phyloP scores from a whole-genome alignment of 495 filamentous ascomycete genomes.

The Chaetomium fimeti region DNA sequence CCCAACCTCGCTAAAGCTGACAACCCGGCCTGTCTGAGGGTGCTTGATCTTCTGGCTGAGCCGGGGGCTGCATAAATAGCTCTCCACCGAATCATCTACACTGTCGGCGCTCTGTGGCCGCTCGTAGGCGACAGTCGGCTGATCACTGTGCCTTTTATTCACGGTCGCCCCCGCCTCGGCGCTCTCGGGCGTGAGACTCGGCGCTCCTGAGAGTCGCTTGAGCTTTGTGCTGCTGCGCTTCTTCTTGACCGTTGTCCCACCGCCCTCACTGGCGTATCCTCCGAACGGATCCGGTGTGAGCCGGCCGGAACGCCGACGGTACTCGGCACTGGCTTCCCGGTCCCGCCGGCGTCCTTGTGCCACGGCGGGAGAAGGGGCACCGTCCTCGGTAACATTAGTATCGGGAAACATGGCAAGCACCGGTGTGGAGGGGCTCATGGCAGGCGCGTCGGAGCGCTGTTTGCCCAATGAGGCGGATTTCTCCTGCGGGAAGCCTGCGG shows the following conservation, averaged over 20 bases:
- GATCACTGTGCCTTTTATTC: conserved; percentile 29
- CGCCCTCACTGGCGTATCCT: conserved; percentile 44
- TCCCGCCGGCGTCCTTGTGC: conserved; percentile 55
- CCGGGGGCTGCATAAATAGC: conserved; percentile 79
- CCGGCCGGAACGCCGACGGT: conserved; percentile 43
- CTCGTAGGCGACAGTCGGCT: conserved; percentile 48
- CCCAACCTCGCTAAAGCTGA: conserved; percentile 96
- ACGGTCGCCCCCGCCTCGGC: conserved; percentile 32
- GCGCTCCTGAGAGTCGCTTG: conserved; percentile 48
- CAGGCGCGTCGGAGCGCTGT: conserved; percentile 24
- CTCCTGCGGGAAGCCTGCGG: conserved; percentile 27
- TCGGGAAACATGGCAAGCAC: conserved; percentile 32
- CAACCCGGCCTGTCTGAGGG: conserved; percentile 79
- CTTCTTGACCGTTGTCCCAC: conserved; percentile 34
- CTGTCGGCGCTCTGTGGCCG: conserved; percentile 78
- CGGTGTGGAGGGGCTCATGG: conserved; percentile 28
- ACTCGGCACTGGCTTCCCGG: conserved; percentile 41
- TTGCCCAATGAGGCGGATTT: conserved; percentile 24
- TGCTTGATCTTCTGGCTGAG: conserved; percentile 83
- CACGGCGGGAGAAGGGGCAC: conserved; percentile 67
- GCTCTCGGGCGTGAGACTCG: conserved; percentile 40
- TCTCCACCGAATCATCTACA: conserved; percentile 80
- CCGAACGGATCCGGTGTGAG: conserved; percentile 45
- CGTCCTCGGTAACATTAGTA: conserved; percentile 50
- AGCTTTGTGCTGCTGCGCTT: conserved; percentile 51